Evolutionary conservation across 129 eudicot genomes (phyloP).

Genomic region (Artemisia annua): DNA sequence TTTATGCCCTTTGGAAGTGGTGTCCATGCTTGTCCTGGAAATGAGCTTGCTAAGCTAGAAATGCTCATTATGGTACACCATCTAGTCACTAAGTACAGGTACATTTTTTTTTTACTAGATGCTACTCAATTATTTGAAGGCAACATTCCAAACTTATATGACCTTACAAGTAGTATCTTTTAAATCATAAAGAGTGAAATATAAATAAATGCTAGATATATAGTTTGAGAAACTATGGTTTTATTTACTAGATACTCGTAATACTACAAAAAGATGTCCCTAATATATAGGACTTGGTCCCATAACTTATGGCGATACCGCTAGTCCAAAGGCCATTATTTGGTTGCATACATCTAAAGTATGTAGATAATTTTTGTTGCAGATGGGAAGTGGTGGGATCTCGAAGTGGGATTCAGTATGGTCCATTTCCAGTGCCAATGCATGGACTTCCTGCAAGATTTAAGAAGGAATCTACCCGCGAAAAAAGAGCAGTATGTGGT

Average conservation of each 20-base stretch:
- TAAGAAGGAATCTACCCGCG: slow-evolving; percentile 47
- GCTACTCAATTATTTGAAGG: too few species aligned
- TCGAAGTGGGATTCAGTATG: slow-evolving; percentile 69
- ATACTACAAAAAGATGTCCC: too few species aligned
- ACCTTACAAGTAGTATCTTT: neutral
- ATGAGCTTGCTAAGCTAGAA: slow-evolving; percentile 84
- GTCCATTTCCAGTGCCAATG: slow-evolving; percentile 83
- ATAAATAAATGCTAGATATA: slow-evolving; percentile 26
- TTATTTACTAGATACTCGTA: too few species aligned
- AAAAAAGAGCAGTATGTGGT: slow-evolving; percentile 35
- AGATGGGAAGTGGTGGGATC: slow-evolving; percentile 84
- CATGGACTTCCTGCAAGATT: slow-evolving; percentile 86
- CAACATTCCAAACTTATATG: too few species aligned
- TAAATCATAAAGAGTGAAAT: slow-evolving; percentile 11
- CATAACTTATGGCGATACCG: too few species aligned
- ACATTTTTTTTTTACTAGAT: slow-evolving; percentile 7
- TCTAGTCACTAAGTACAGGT: slow-evolving; percentile 71
- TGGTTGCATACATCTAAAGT: slow-evolving; percentile 6
- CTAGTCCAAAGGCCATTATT: too few species aligned
- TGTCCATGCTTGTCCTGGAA: slow-evolving; percentile 86
- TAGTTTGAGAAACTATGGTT: slow-evolving; percentile 19
- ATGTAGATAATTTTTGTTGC: slow-evolving; percentile 44
- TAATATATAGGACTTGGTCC: too few species aligned
- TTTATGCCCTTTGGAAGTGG: slow-evolving; percentile 95
- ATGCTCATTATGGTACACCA: slow-evolving; percentile 75